A percentile compares a stretch with the other conserved stretches of the same genome.
Conservation (phyloP, 371 early-diverging fungal species). For the Coemansia sp. region DNA sequence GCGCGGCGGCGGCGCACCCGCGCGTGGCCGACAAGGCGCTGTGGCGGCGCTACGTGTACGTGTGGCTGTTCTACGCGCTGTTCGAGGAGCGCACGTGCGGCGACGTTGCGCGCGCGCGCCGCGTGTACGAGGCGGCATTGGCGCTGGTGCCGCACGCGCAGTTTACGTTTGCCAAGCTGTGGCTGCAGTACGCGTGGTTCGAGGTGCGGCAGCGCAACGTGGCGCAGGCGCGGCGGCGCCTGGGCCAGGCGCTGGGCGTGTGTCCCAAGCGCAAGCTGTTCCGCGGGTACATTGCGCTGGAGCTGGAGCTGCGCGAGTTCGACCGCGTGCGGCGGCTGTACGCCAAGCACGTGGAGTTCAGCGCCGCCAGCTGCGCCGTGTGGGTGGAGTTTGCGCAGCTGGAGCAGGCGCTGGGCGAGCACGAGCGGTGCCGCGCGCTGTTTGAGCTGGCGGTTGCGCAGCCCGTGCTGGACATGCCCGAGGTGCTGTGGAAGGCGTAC, state of each 20-base stretch:
- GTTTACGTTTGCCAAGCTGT: slow-evolving; percentile 97
- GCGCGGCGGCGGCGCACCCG: slow-evolving; percentile 90
- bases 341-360: slow-evolving; percentile 82
- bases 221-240: slow-evolving; percentile 70
- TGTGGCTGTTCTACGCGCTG: slow-evolving; percentile 97
- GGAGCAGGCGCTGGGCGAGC: slow-evolving; percentile 82
- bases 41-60: slow-evolving; percentile 95
- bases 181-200: slow-evolving; percentile 91
- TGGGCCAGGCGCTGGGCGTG: slow-evolving; percentile 85
- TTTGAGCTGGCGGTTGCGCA: slow-evolving; percentile 89
- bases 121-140: slow-evolving; percentile 83
- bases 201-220: slow-evolving; percentile 81
- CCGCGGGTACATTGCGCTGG: slow-evolving; percentile 95
- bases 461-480: slow-evolving; percentile 91
- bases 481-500: slow-evolving; percentile 95
- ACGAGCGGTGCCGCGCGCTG: slow-evolving; percentile 83
- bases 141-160: slow-evolving; percentile 87
- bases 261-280: slow-evolving; percentile 80
- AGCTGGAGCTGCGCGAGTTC: slow-evolving; percentile 89
- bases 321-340: slow-evolving; percentile 91
- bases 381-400: slow-evolving; percentile 96
- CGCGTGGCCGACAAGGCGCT: slow-evolving; percentile 84
- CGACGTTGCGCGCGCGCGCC: slow-evolving; percentile 76
- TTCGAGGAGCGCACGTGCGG: slow-evolving; percentile 89
- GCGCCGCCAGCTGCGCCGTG: slow-evolving; percentile 79